A percentile compares a stretch with the other conserved stretches of the same genome.
Evolutionary conservation across 2,329 filamentous ascomycete species (phyloP).

Genomic region (Colletotrichum eremochloae): DNA sequence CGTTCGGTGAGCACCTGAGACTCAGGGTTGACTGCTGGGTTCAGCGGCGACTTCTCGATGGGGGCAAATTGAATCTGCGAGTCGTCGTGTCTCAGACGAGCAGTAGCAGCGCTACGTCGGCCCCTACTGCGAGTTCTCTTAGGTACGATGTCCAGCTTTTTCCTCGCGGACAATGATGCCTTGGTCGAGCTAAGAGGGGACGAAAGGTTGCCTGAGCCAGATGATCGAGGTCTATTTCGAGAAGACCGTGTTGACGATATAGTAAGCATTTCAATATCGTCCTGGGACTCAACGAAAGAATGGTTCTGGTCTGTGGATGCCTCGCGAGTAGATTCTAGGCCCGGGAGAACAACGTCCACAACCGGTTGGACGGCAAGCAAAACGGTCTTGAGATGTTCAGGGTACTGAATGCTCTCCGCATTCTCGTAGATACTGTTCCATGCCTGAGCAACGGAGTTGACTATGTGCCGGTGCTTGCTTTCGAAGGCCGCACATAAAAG

Average conservation of each 20-base stretch:
- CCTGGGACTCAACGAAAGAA: constrained; percentile 63
- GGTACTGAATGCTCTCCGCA: constrained; percentile 72
- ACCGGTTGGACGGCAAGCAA: constrained; percentile 72
- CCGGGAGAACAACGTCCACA: constrained; percentile 62
- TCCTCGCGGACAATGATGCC: constrained; percentile 49
- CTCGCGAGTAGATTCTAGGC: constrained; percentile 55
- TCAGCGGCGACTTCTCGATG: constrained; percentile 71
- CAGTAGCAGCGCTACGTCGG: constrained; percentile 50
- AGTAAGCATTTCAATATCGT: constrained; percentile 53
- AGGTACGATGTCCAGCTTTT: constrained; percentile 45
- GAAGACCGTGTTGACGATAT: constrained; percentile 46
- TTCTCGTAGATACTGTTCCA: constrained; percentile 81
- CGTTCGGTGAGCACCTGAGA: constrained; percentile 84
- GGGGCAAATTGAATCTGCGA: constrained; percentile 84
- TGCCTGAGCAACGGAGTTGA: constrained; percentile 60
- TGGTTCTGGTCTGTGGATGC: constrained; percentile 56
- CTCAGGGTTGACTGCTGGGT: constrained; percentile 62
- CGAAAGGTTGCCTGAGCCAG: constrained; percentile 40
- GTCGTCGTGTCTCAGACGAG: constrained; percentile 79
- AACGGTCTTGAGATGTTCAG: constrained; percentile 71
- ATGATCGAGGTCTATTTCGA: constrained; percentile 44
- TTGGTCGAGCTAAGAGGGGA: constrained; percentile 53
- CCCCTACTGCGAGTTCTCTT: constrained; percentile 27
- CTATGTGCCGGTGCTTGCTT: constrained; percentile 69
- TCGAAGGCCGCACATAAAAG: constrained; percentile 69